Conservation (phyloP, 495 filamentous ascomycete species). For the Eremomyces bilateralis region DNA sequence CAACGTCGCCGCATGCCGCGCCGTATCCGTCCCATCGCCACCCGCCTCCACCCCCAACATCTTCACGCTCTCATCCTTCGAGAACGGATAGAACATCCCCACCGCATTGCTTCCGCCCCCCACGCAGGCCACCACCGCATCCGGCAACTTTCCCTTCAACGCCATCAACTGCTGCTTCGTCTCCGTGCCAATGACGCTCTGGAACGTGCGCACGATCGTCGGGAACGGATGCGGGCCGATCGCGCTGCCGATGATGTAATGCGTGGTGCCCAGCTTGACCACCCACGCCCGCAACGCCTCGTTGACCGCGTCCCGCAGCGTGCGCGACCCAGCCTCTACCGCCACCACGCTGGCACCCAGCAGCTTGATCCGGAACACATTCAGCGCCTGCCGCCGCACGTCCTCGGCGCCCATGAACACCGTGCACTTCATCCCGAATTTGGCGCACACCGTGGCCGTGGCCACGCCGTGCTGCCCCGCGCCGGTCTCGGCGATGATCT, state of each 20-base stretch:
- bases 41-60: conserved; percentile 88
- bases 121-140: conserved; percentile 90
- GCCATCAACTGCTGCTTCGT: conserved; percentile 74
- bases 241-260: conserved; percentile 90
- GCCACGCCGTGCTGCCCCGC: conserved; percentile 96
- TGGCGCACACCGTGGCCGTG: conserved; percentile 86
- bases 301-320: conserved; percentile 88
- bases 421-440: conserved; percentile 88
- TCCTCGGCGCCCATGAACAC: conserved; percentile 95
- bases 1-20: conserved; percentile 73
- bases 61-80: conserved; percentile 62
- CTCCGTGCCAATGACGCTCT: conserved; percentile 80
- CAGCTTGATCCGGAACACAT: conserved; percentile 93
- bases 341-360: conserved; percentile 74
- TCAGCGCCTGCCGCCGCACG: conserved; percentile 77
- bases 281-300: conserved; percentile 84
- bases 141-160: conserved; percentile 67
- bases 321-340: conserved; percentile 66
- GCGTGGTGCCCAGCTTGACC: conserved; percentile 63
- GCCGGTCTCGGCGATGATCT: conserved; percentile 89
- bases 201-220: conserved; percentile 88
- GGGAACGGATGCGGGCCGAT: conserved; percentile 93
- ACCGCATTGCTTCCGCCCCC: conserved; percentile 81
- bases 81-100: conserved; percentile 95
- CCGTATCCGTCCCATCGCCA: conserved; percentile 82